phyloP scores from a whole-genome alignment of 2,329 filamentous ascomycete species.

The Akanthomyces dipterigenus region DNA sequence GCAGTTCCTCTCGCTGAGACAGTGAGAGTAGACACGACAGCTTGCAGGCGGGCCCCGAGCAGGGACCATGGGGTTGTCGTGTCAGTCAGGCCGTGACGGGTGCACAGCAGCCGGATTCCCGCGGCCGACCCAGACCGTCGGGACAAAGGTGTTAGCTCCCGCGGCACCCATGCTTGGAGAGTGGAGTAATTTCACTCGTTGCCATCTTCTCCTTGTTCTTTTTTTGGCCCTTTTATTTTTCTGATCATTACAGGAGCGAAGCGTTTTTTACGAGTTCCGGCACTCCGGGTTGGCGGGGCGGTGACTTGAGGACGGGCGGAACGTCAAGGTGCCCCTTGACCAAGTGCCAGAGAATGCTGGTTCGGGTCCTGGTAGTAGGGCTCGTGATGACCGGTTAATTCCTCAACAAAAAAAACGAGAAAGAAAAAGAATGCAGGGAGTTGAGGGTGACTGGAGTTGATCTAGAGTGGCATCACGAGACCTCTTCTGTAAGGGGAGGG shows the following conservation, averaged over 20 bases:
- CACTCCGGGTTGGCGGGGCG: not conserved
- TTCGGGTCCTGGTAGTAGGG: not conserved
- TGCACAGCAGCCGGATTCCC: not conserved
- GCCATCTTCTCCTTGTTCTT: not conserved
- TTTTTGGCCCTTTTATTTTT: not conserved
- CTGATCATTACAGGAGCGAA: not conserved
- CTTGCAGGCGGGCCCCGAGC: not conserved
- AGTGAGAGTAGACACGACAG: not conserved
- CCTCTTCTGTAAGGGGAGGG: not conserved
- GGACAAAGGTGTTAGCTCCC: not conserved
- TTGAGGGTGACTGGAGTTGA: not conserved
- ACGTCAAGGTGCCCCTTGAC: not conserved
- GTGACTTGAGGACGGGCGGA: not conserved
- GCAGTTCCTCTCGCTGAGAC: not conserved
- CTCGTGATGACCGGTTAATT: not conserved
- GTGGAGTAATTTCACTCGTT: not conserved
- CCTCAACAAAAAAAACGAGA: slow-evolving; percentile 5
- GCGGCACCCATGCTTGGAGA: not conserved
- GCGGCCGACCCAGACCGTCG: not conserved
- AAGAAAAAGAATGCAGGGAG: not conserved
- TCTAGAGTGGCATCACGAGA: slow-evolving; percentile 3
- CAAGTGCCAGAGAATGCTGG: too few species aligned
- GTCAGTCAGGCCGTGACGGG: not conserved
- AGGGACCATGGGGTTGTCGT: not conserved
- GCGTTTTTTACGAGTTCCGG: not conserved